Evolutionary conservation across 768 basidiomycete genomes (phyloP).

Genomic region (Galerina sulciceps): DNA sequence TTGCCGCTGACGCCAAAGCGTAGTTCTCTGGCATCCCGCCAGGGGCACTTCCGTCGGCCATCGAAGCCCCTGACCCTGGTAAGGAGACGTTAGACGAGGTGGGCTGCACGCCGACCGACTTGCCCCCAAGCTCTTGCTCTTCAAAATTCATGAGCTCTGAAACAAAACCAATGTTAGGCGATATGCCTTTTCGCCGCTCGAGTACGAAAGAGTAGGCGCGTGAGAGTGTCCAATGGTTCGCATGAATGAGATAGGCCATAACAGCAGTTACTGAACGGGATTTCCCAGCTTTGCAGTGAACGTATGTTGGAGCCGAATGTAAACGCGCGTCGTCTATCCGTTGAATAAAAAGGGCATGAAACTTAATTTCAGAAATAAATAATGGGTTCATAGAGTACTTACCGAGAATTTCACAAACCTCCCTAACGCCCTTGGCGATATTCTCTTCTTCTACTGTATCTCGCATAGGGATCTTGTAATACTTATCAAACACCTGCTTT

Average conservation of each 20-base stretch:
- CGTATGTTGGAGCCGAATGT: conserved; percentile 88
- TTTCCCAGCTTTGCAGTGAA: conserved; percentile 96
- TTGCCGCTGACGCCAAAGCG: conserved; percentile 47
- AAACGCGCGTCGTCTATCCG: conserved; percentile 87
- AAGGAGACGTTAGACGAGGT: conserved; percentile 17
- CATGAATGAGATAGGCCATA: conserved; percentile 96
- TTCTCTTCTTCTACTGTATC: conserved; percentile 96
- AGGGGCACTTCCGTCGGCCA: conserved; percentile 2
- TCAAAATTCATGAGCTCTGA: conserved; percentile 97
- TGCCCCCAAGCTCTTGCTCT: conserved; percentile 83
- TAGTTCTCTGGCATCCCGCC: conserved; percentile 22
- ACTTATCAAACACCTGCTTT: conserved; percentile 77
- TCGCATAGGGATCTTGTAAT: conserved; percentile 88
- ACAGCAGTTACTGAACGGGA: conserved; percentile 96
- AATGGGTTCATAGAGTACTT: conserved; percentile 31
- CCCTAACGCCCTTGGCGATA: conserved; percentile 77
- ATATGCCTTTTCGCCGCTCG: conserved; percentile 92
- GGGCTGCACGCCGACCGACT: conserved; percentile 70
- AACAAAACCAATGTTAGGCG: conserved; percentile 97
- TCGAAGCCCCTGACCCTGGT: conserved; percentile 13
- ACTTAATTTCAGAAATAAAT: not conserved
- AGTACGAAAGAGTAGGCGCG: conserved; percentile 91
- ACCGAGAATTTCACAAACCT: conserved; percentile 90
- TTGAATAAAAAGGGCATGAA: not conserved
- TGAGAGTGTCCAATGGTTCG: conserved; percentile 95